A percentile compares a stretch with the other conserved stretches of the same genome.
Conservation (phyloP, 257 asterid genomes). For the Datura wrightii region DNA sequence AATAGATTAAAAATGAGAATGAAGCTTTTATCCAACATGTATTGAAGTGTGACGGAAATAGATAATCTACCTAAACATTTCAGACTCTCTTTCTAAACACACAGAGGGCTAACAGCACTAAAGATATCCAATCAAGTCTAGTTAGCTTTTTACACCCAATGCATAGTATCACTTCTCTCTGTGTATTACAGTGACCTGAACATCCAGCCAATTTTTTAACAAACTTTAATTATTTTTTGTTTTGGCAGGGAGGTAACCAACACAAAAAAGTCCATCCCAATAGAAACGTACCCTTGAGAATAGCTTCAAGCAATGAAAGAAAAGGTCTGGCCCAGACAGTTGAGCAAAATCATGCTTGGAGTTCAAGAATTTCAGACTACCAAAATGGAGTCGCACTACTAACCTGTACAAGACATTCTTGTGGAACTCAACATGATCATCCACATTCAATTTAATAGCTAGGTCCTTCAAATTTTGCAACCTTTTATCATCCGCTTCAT, state of each 20-base stretch:
- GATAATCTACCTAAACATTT: constrained; percentile 26
- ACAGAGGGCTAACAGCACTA: neutral
- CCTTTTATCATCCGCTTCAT: constrained; percentile 91
- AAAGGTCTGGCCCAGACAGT: neutral
- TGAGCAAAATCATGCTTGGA: neutral
- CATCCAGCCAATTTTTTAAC: neutral
- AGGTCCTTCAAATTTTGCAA: constrained; percentile 77
- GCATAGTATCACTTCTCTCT: neutral
- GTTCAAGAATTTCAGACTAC: neutral
- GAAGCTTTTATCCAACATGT: neutral
- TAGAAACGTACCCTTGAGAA: neutral
- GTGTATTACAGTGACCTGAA: constrained; percentile 6
- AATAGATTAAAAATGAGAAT: neutral
- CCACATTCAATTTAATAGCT: constrained; percentile 71
- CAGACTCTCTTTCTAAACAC: neutral
- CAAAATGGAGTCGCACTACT: constrained; percentile 32
- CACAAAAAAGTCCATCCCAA: neutral
- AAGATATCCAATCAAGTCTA: neutral
- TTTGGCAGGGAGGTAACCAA: neutral
- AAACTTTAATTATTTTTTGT: neutral
- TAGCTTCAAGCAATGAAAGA: constrained; percentile 18
- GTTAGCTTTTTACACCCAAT: neutral
- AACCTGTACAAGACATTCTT: constrained; percentile 85
- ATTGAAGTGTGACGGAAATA: neutral
- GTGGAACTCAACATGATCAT: constrained; percentile 84